These are phyloP conservation scores for Mycena sanguinolenta DNA, from an alignment of 768 basidiomycete genomes.

Conservation along the genomic window DNA sequence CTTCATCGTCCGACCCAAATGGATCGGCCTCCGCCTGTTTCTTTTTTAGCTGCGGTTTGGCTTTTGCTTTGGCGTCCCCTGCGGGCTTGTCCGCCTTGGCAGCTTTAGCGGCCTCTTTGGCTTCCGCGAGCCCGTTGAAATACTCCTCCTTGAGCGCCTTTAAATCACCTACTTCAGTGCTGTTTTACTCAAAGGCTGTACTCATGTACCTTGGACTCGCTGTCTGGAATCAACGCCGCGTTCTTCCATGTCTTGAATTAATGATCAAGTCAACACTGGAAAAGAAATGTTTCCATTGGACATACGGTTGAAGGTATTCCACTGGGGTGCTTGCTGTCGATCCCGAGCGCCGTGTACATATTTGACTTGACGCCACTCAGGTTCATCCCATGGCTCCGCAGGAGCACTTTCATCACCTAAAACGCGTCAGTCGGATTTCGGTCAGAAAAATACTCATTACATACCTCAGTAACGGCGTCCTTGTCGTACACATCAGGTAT, in stretches of 20 bases:
- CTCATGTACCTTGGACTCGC: slow-evolving; percentile 66
- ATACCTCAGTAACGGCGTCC: slow-evolving; percentile 66
- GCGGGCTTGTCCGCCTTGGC: slow-evolving; percentile 13
- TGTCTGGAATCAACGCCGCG: slow-evolving; percentile 65
- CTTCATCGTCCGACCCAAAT: slow-evolving; percentile 69
- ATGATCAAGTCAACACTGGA: slow-evolving; percentile 18
- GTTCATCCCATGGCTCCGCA: slow-evolving; percentile 74
- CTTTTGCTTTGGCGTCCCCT: slow-evolving; percentile 40
- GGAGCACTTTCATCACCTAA: slow-evolving; percentile 77
- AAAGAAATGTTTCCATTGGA: slow-evolving; percentile 5
- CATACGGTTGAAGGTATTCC: slow-evolving; percentile 78
- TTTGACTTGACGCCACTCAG: slow-evolving; percentile 80
- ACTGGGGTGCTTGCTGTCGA: slow-evolving; percentile 84
- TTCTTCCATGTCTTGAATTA: slow-evolving; percentile 75
- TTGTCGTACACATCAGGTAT: slow-evolving; percentile 81
- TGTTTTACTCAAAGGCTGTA: background rate
- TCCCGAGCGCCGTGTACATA: slow-evolving; percentile 72
- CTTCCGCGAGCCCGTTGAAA: slow-evolving; percentile 58
- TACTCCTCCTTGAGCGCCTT: slow-evolving; percentile 76
- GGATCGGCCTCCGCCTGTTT: slow-evolving; percentile 65
- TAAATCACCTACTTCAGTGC: background rate
- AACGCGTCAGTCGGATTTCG: background rate
- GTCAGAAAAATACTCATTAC: slow-evolving; percentile 39
- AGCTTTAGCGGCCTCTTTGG: slow-evolving; percentile 36
- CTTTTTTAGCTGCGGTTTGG: slow-evolving; percentile 62